Conservation (phyloP, 2,329 filamentous ascomycete genomes). For the Curvularia sp. region DNA sequence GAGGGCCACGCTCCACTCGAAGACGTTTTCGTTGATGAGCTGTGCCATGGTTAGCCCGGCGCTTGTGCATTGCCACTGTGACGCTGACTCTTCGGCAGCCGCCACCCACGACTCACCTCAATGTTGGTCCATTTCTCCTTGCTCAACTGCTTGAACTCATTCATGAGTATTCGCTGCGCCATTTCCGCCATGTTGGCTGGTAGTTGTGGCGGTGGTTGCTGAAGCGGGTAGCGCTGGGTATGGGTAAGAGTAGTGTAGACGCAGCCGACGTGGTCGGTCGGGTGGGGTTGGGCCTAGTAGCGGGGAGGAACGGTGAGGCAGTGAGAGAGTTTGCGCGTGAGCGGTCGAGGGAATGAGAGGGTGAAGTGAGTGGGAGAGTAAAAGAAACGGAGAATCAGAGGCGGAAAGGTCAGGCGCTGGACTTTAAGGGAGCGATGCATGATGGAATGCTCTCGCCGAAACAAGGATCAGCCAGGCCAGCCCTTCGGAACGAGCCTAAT, state of each 20-base stretch:
- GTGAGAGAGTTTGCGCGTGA: neutral
- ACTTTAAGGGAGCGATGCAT: conserved; percentile 24
- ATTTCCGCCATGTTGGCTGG: conserved; percentile 37
- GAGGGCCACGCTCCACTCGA: conserved; percentile 85
- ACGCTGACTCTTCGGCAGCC: neutral
- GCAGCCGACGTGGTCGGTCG: conserved; percentile 3
- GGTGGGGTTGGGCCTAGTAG: conserved; percentile 6
- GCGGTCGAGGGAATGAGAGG: neutral
- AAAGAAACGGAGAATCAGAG: conserved; percentile 10
- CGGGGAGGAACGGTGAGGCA: conserved; percentile 9
- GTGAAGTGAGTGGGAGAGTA: conserved; percentile 1
- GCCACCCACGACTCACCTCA: conserved; percentile 64
- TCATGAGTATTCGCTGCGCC: conserved; percentile 85
- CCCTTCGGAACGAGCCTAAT: conserved; percentile 26
- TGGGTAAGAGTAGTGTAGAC: conserved; percentile 13
- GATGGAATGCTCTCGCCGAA: conserved; percentile 33
- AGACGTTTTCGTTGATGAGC: conserved; percentile 81
- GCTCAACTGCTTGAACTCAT: conserved; percentile 79
- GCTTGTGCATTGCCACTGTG: conserved; percentile 19
- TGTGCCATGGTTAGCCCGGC: conserved; percentile 51
- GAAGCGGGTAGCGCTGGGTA: conserved; percentile 21
- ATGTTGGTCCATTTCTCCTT: conserved; percentile 96
- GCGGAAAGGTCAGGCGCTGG: conserved; percentile 17
- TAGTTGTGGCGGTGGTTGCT: conserved; percentile 10
- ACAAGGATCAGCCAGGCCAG: conserved; percentile 25